Evolutionary conservation across 352 stramenopile genomes (phyloP), one percentile per base, ranked within the genome.

Genomic region (Globisporangium alternatum): DNA sequence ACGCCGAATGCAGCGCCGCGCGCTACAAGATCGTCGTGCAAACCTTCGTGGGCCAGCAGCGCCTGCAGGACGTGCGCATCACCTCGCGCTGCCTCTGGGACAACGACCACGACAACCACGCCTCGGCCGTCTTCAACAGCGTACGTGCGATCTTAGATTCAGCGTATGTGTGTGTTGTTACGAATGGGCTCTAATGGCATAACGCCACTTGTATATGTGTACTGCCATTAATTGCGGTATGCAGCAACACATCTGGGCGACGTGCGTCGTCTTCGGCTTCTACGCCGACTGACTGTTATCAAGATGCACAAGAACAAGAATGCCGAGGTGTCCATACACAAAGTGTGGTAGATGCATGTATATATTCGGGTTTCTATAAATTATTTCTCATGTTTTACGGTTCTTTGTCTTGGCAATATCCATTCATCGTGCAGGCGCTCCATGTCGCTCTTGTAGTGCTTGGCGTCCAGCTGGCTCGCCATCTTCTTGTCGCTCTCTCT

Each of bases 1-100:
- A 80, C 62, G 62, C 75, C 53, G 86, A 92, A 30, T 91, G 81
- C 61, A 71, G 72, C 52, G 87, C 96, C 43, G 87, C 88, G 21
- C 85, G 95, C 28, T 98, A 98, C 72, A 98, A 98, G 65, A 75
- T 98, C 48, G 75, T 98, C 30, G 93, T 98, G 33, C 95, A 98
- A 73, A 90, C 95, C 25, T 98, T 96, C 44, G 88, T 98, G 60
- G 96, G 96, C 19, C 81, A 98, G 74, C 90, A 95, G 70, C 91
- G 89, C 64, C 81, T 98, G 62, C 95, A 98, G 67, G 95, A 97
- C 48, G 88, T 98, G 35, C 81, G 81, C 37, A 96, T 98, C 67
- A 90, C 93, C 3, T 98, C 90, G 60, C 78, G 93, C 37, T 98
- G 95, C 56, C 78, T 98, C 7, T 98, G 95, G 93, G 90, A 98